Evolutionary conservation across 1,284 basidiomycete species (phyloP).

Genomic region (Fistulinella staudtii): DNA sequence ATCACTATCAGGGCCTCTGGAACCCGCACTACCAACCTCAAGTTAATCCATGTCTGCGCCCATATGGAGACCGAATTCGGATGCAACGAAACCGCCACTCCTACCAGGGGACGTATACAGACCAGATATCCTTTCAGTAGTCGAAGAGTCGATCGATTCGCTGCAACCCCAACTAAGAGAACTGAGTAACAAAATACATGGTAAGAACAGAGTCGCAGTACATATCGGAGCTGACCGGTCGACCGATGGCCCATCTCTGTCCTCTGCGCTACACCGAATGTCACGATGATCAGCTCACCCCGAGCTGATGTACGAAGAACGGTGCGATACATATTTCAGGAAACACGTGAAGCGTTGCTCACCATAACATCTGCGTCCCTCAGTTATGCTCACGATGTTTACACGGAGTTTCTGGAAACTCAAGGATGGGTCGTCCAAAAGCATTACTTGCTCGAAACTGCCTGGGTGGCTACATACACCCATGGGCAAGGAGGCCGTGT

Average conservation of each 20-base stretch:
- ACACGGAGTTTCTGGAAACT: conserved; percentile 54
- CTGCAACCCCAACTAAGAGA: conserved; percentile 52
- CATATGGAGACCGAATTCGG: conserved; percentile 28
- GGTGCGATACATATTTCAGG: conserved; percentile 34
- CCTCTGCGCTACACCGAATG: neutral
- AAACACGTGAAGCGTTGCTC: neutral
- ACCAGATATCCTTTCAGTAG: conserved; percentile 47
- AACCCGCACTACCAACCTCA: no score
- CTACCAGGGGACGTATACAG: conserved; percentile 28
- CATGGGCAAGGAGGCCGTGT: conserved; percentile 53
- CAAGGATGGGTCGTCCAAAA: conserved; percentile 59
- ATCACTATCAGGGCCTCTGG: no score
- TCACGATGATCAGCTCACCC: conserved; percentile 49
- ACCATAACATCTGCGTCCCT: no score
- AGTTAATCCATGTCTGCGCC: no score
- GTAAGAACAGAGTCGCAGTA: conserved; percentile 28
- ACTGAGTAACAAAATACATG: conserved; percentile 71
- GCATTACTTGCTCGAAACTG: conserved; percentile 61
- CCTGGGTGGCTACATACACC: conserved; percentile 65
- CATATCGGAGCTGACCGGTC: no score
- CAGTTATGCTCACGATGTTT: conserved; percentile 52
- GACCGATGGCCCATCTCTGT: no score
- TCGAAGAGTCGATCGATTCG: conserved; percentile 53
- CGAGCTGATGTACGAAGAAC: conserved; percentile 56
- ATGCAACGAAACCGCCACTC: conserved; percentile 17